phyloP scores from a whole-genome alignment of 352 stramenopile species.

The Globisporangium spiculum region DNA sequence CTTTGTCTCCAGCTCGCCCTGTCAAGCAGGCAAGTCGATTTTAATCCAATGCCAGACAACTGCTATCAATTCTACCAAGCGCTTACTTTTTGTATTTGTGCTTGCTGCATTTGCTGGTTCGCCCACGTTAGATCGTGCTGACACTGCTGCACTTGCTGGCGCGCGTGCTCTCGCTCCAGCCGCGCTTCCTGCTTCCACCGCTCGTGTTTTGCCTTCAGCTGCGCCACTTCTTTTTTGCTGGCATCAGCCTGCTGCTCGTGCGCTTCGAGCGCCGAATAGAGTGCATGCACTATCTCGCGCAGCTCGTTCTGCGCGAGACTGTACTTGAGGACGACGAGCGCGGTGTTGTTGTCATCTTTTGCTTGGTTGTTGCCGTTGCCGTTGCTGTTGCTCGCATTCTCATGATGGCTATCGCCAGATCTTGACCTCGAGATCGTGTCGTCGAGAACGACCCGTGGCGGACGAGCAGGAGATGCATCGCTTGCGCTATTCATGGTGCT shows the following conservation, averaged over 20 bases:
- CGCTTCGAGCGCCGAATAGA: slow-evolving; percentile 21
- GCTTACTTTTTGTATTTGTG: slow-evolving; percentile 3
- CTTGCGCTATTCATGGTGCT: not conserved
- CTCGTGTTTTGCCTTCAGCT: slow-evolving; percentile 10
- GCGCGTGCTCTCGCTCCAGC: slow-evolving; percentile 1
- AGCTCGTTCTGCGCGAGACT: slow-evolving; percentile 31
- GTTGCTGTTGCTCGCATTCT: too few species aligned
- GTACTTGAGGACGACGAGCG: slow-evolving; percentile 20
- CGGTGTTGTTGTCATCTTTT: not conserved
- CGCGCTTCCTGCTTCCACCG: slow-evolving; percentile 7
- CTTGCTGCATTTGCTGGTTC: slow-evolving; percentile 7
- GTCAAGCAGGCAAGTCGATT: not conserved
- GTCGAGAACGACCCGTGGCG: too few species aligned
- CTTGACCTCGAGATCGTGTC: too few species aligned
- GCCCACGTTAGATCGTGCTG: not conserved
- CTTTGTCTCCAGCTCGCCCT: slow-evolving; percentile 8
- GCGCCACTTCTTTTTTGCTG: not conserved
- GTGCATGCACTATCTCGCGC: slow-evolving; percentile 20
- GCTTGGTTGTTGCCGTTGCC: not conserved
- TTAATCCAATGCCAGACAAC: not conserved
- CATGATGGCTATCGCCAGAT: not conserved
- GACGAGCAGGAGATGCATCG: too few species aligned
- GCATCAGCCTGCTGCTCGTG: not conserved
- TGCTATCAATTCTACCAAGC: not conserved
- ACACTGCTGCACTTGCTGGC: slow-evolving; percentile 4